Conservation (phyloP, 2,329 filamentous ascomycete genomes). For the Ophiostoma perfectum region DNA sequence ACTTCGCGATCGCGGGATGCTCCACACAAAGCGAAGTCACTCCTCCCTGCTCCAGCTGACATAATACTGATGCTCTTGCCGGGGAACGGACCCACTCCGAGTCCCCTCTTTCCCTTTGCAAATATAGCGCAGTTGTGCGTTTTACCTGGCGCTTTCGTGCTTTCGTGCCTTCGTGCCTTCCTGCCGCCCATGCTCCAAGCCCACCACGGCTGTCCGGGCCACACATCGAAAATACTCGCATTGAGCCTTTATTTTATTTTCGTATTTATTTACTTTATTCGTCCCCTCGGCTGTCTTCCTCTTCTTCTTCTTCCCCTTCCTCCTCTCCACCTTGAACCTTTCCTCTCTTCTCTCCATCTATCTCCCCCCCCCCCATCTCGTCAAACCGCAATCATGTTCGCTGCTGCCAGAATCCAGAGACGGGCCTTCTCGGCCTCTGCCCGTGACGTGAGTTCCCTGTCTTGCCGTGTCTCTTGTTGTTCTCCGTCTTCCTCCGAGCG, state of each 20-base stretch:
- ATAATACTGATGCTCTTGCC: no score
- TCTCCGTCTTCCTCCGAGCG: neutral
- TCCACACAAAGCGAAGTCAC: no score
- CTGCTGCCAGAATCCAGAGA: constrained; percentile 63
- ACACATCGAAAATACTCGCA: constrained; percentile 8
- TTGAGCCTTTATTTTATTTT: constrained; percentile 7
- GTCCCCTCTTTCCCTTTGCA: neutral
- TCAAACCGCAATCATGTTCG: constrained; percentile 61
- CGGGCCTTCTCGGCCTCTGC: constrained; percentile 77
- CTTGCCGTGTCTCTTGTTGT: neutral
- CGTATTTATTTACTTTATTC: neutral
- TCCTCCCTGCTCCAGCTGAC: no score
- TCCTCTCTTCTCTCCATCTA: constrained; percentile 4
- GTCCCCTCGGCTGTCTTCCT: constrained; percentile 17
- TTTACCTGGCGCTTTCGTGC: neutral
- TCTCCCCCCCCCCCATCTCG: neutral
- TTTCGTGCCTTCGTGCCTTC: constrained; percentile 7
- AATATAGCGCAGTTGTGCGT: constrained; percentile 17
- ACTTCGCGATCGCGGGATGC: constrained; percentile 6
- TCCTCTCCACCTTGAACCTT: constrained; percentile 14
- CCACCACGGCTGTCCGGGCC: neutral
- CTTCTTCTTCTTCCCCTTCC: constrained; percentile 15
- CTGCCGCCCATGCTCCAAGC: neutral
- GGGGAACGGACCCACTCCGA: constrained; percentile 2
- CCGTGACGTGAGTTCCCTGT: constrained; percentile 56